Base-by-base conservation (phyloP, 202 grass and related monocot species). In the Setaria italica region DNA sequence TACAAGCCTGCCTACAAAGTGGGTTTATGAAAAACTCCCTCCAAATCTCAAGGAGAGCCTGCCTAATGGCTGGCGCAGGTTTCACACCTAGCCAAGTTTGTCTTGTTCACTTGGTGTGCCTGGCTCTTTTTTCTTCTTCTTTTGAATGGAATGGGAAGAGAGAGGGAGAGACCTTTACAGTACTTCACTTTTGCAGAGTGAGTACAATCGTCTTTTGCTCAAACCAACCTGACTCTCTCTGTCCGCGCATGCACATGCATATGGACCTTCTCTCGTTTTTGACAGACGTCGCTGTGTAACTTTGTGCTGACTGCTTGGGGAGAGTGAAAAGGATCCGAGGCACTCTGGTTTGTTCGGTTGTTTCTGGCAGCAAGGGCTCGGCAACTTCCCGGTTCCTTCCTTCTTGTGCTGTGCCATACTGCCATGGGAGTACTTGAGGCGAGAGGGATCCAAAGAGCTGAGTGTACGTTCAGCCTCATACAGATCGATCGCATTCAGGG, bases 261-360 rank as follows among this genome's bases (percentile, higher is more conserved):
- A 6, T 8, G 12, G 33, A 17, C 32, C 45, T 88, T 56, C 48
- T 5, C 14, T 50, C 50, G 1, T 12, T 62, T 62, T 46, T 39
- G 2, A 55, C 32, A n/a, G 32, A n/a, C 17, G 53, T n/a, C 1
- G 30, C 11, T 67, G 19, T 62, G 14, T 34, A 74, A 21, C 65
- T 25, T 35, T 20, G 11, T 9, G 54, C 77, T 39, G 54, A 30
- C 37, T 21, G 30, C 7, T 25, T 45, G 3, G 21, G 39, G 39
- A 6, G 17, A 1, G 25, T 25, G 25, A 25, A 82, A 48, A 67
- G 88, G 72, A 86, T 82, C 79, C 88, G 39, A 90, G 58, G 86
- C 81, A 57, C 25, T 25, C 1, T 35, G 15, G 9, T 53, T 70
- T 82, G 62, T 68, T 41, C 29, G 32, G 21, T 43, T 29, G 72